Evolutionary conservation across 192 early-diverging fungal genomes (phyloP), one percentile per base, ranked within the genome.

Genomic region (Jimgerdemannia lactiflua): DNA sequence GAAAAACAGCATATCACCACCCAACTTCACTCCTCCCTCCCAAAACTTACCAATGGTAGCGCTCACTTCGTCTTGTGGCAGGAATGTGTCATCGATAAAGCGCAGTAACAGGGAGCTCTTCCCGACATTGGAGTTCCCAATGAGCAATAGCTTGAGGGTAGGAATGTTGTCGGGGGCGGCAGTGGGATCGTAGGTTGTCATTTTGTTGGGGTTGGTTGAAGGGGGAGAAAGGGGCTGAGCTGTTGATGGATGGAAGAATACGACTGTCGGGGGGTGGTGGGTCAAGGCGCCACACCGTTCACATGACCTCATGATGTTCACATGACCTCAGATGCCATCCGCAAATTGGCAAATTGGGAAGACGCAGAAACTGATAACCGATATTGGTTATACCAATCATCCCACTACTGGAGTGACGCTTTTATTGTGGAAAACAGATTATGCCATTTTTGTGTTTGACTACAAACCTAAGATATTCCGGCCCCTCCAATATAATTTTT

Each of bases 61-160:
- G 40, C 91, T 92, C 18, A 91, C 91, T 79, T 98, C 94, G 70
- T 98, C 97, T 43, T 94, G 95, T 42, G 94, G 91, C 78, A 96
- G 83, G 85, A 97, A 99, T 65, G 90, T 88, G 77, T 98, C 97
- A 78, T 98, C 97, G 3, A 94, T 96, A 77, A 98, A 98, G 69
- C 97, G 91, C 70, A 97, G 86, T 49, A 99, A 85, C 42, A 99
- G 83, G 8, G 93, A 96, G 64, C 93, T 95, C 82, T 99, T 99
- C 71, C 98, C 98, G 43, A 96, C 96, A 70, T 94, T 95, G 18
- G 92, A 94, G 84, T 98, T 97, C 29, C 98, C 98, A 79, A 99
- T 95, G 44, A 99, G 86, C 18, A 99, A 82, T 49, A 99, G 85
- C 82, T 99, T 99, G 81, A 98, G 94, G 4, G 96, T 97, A 29